These are phyloP conservation scores for Penicillium crustosum DNA, from an alignment of 2,329 filamentous ascomycete species.

Conservation along the genomic window DNA sequence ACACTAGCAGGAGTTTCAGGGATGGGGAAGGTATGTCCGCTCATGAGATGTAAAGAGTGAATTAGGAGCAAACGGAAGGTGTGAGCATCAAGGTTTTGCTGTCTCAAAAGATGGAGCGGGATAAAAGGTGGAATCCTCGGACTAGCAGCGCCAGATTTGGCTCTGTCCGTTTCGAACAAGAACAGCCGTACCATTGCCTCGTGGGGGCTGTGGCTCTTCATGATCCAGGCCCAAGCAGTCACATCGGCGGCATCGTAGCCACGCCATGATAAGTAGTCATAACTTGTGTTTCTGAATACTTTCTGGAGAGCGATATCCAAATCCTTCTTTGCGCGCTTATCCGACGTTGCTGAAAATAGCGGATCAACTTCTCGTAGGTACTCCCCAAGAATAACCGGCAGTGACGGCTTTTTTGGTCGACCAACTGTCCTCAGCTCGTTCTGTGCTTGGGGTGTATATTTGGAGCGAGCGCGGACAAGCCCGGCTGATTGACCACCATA, in stretches of 20 bases:
- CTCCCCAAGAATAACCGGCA: slow-evolving; percentile 41
- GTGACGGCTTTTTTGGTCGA: slow-evolving; percentile 22
- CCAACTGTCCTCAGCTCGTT: slow-evolving; percentile 12
- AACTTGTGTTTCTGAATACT: slow-evolving; percentile 34
- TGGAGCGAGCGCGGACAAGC: slow-evolving; percentile 2
- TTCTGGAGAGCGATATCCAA: slow-evolving; percentile 31
- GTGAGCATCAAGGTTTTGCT: slow-evolving; percentile 40
- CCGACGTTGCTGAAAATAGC: slow-evolving; percentile 17
- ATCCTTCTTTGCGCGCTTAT: slow-evolving; percentile 1
- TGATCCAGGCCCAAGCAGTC: slow-evolving; percentile 49
- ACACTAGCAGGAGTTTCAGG: background rate
- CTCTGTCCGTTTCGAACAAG: slow-evolving; percentile 28
- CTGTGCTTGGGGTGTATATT: background rate
- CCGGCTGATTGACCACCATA: background rate
- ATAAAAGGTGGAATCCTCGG: slow-evolving; percentile 48
- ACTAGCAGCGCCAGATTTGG: background rate
- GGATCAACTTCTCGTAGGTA: slow-evolving; percentile 41
- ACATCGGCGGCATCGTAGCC: slow-evolving; percentile 44
- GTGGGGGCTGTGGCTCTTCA: slow-evolving; percentile 39
- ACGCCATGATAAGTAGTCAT: slow-evolving; percentile 32
- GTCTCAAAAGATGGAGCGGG: slow-evolving; percentile 49
- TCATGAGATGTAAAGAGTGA: slow-evolving; percentile 39
- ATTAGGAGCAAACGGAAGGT: slow-evolving; percentile 47
- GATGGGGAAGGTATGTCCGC: slow-evolving; percentile 23
- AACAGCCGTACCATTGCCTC: slow-evolving; percentile 41